Percentiles rank a stretch among this genome's conserved stretches.
Conservation (phyloP, 208 protist species). For the Leishmania amazonensis region DNA sequence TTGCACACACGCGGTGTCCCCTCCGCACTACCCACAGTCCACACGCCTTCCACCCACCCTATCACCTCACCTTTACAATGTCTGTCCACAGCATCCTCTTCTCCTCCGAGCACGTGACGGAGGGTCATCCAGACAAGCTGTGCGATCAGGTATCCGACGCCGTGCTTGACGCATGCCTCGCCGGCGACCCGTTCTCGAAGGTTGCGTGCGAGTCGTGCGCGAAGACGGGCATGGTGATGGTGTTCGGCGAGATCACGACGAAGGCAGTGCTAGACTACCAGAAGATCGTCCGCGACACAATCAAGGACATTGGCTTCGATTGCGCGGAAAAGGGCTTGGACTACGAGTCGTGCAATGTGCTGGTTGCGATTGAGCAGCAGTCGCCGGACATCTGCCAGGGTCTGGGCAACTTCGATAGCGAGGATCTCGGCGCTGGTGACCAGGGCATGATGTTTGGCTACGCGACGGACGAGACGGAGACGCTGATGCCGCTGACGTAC, state of each 20-base stretch:
- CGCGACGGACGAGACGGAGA: conserved; percentile 98
- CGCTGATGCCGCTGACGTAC: conserved; percentile 98
- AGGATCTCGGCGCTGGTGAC: conserved; percentile 99
- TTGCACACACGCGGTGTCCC: background rate
- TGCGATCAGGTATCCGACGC: conserved; percentile 99
- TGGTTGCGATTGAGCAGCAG: conserved; percentile 98
- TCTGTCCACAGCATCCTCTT: conserved; percentile 96
- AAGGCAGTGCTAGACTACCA: conserved; percentile 98
- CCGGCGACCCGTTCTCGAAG: conserved; percentile 96
- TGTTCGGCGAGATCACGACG: conserved; percentile 99
- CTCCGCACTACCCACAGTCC: background rate
- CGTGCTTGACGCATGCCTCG: conserved; percentile 99
- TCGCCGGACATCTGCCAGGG: conserved; percentile 98
- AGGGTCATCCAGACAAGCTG: conserved; percentile 99
- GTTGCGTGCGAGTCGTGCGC: conserved; percentile 98
- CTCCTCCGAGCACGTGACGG: conserved; percentile 99
- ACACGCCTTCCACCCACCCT: background rate
- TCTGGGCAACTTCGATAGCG: conserved; percentile 95
- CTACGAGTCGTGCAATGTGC: conserved; percentile 98
- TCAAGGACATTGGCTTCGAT: conserved; percentile 99
- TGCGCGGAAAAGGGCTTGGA: conserved; percentile 95
- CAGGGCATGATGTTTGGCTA: conserved; percentile 99
- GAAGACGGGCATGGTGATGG: conserved; percentile 99
- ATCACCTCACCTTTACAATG: conserved; percentile 36
- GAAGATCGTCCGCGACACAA: conserved; percentile 95